phyloP scores from a whole-genome alignment of 768 basidiomycete genomes.

The Tephrocybe rancida region DNA sequence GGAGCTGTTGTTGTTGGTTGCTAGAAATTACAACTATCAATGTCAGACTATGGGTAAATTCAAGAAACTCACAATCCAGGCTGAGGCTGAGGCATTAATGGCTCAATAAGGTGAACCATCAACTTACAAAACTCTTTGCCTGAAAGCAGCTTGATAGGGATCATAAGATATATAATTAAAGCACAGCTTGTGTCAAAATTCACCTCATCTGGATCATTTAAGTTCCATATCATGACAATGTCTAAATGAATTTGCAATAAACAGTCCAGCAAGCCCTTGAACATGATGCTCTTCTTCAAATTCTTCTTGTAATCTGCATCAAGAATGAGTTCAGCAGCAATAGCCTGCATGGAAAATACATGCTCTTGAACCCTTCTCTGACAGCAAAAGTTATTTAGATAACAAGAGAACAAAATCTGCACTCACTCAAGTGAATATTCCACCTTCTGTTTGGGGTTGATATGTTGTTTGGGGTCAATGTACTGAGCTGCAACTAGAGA shows the following conservation, averaged over 20 bases:
- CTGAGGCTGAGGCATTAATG: constrained; percentile 1
- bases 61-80: background rate
- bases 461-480: too few relatives aligned
- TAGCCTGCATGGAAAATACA: too few relatives aligned
- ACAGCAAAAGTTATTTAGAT: too few relatives aligned
- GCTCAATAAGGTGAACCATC: background rate
- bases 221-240: constrained; percentile 27
- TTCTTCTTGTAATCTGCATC: constrained; percentile 12
- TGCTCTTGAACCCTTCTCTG: too few relatives aligned
- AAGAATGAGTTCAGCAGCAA: too few relatives aligned
- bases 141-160: background rate
- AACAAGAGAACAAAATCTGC: too few relatives aligned
- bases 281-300: constrained; percentile 9
- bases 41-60: background rate
- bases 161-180: background rate
- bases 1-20: background rate
- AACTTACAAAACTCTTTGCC: background rate
- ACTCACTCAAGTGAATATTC: too few relatives aligned
- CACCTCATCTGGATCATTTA: constrained; percentile 21
- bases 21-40: background rate
- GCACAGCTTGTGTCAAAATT: background rate
- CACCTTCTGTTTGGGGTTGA: too few relatives aligned
- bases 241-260: constrained; percentile 16
- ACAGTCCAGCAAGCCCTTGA: constrained; percentile 8
- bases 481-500: too few relatives aligned